Percentiles rank a stretch among this genome's conserved stretches.
phyloP scores from a whole-genome alignment of 805 yeast species.

The Naumovozyma baii region DNA sequence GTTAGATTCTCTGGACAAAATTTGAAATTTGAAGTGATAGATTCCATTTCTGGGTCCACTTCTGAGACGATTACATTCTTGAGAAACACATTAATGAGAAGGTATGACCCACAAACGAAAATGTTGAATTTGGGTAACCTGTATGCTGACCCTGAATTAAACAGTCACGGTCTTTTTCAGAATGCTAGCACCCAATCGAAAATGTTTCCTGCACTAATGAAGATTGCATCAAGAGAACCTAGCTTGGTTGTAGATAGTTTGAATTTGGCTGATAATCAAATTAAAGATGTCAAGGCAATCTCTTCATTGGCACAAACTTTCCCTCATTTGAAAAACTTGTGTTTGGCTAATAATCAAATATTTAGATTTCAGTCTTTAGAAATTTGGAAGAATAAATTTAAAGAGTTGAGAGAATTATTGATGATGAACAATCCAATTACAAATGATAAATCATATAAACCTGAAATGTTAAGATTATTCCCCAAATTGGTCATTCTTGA shows the following conservation, averaged over 20 bases:
- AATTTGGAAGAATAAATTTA: constrained; percentile 68
- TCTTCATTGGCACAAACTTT: constrained; percentile 60
- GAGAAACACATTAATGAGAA: constrained; percentile 46
- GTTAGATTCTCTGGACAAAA: constrained; percentile 69
- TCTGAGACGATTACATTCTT: constrained; percentile 52
- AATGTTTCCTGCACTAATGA: constrained; percentile 84
- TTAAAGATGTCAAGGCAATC: constrained; percentile 51
- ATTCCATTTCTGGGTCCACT: constrained; percentile 14
- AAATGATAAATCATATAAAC: constrained; percentile 38
- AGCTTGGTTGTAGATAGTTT: constrained; percentile 50
- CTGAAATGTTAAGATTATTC: constrained; percentile 59
- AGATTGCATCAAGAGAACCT: constrained; percentile 52
- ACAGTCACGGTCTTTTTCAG: constrained; percentile 54
- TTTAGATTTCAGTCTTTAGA: constrained; percentile 51
- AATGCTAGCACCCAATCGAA: constrained; percentile 57
- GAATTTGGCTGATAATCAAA: constrained; percentile 54
- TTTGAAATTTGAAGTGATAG: constrained; percentile 41
- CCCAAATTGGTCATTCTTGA: constrained; percentile 76
- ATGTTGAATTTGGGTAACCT: constrained; percentile 63
- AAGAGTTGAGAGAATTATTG: constrained; percentile 64
- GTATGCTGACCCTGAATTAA: constrained; percentile 52
- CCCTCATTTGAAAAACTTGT: constrained; percentile 69
- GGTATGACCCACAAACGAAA: constrained; percentile 57
- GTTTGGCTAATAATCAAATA: constrained; percentile 69
- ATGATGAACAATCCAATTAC: constrained; percentile 67